Evolutionary conservation across 2,329 filamentous ascomycete genomes (phyloP).

Genomic region (Sclerotinia glacialis): DNA sequence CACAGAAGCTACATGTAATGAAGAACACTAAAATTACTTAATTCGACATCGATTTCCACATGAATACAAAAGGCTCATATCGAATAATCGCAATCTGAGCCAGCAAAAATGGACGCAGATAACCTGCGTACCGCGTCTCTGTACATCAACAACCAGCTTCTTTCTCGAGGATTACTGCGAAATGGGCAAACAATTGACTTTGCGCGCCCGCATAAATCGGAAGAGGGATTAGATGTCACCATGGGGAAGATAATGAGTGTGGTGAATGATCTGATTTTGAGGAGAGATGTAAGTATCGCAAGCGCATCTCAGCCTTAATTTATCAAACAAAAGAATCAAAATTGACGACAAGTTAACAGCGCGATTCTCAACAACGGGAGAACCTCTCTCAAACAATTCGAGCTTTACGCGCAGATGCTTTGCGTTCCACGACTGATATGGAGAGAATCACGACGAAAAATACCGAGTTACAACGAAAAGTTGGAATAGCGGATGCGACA

Average conservation of each 20-base stretch:
- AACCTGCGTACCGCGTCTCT: constrained; percentile 65
- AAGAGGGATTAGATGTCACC: constrained; percentile 61
- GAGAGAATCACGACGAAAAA: constrained; percentile 55
- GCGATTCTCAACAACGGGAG: constrained; percentile 86
- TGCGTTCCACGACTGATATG: constrained; percentile 69
- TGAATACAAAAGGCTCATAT: background rate
- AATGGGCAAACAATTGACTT: constrained; percentile 81
- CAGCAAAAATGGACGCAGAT: constrained; percentile 42
- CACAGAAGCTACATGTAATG: constrained; percentile 19
- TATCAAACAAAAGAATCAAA: background rate
- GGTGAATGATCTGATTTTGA: constrained; percentile 86
- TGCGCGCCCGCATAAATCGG: constrained; percentile 63
- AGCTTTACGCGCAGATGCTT: constrained; percentile 69
- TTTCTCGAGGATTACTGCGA: constrained; percentile 62
- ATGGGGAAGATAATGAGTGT: constrained; percentile 89
- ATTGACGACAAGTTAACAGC: constrained; percentile 48
- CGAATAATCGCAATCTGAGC: background rate
- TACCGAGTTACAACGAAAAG: constrained; percentile 53
- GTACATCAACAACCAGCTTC: constrained; percentile 71
- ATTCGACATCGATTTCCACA: constrained; percentile 3
- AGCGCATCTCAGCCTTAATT: constrained; percentile 1
- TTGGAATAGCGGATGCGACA: constrained; percentile 63
- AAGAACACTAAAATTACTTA: constrained; percentile 1
- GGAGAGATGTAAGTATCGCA: constrained; percentile 69
- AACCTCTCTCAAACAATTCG: constrained; percentile 76